Base-by-base conservation (phyloP, 495 filamentous ascomycete species). In the Aspergillus taichungensis region DNA sequence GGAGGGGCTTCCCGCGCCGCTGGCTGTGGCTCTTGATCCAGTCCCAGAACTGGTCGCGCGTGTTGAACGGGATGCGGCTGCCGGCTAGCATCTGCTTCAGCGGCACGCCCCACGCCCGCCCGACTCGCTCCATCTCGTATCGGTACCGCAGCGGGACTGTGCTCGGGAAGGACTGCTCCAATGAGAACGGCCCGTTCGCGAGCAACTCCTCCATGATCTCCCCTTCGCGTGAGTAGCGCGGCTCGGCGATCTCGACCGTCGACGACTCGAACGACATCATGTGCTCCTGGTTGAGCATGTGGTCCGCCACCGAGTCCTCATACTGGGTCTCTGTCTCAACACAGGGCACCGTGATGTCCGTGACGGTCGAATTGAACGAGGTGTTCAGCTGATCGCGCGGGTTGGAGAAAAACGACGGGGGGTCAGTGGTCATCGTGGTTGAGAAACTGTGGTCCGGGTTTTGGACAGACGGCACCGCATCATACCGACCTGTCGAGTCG, bases 101-200 rank as follows among this genome's bases (percentile, higher is more conserved):
- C 10, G 66, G 52, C 3, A 75, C 50, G 9, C 53, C 42, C 60
- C 64, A 74, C 2, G 57, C 48, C 9, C 58, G 53, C 6, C 57
- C 61, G 14, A 75, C 56, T 14, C 71, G 56, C 28, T 63, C 61
- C 38, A 74, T 29, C 42, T 75, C 73, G 44, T 74, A 75, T 2
- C 71, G 56, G 36, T 67, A 62, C 6, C 69, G 57, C 18, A 77
- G 49, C 5, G 67, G 59, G 3, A 73, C 49, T 11, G 51, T 61
- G 6, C 41, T 39, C 4, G 57, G 45, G 11, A 70, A 52, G 4
- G 53, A 45, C 8, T 63, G 50, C 9, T 56, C 46, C 7, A 49
- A 31, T 2, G 64, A 54, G 37, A 73, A 73, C 0, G 69, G 69
- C 0, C 66, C 66, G 11, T 54, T 8, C 0, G 54, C 35, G 18